Evolutionary conservation across 2,329 filamentous ascomycete species (phyloP).

Genomic region (Calonectria naviculata): DNA sequence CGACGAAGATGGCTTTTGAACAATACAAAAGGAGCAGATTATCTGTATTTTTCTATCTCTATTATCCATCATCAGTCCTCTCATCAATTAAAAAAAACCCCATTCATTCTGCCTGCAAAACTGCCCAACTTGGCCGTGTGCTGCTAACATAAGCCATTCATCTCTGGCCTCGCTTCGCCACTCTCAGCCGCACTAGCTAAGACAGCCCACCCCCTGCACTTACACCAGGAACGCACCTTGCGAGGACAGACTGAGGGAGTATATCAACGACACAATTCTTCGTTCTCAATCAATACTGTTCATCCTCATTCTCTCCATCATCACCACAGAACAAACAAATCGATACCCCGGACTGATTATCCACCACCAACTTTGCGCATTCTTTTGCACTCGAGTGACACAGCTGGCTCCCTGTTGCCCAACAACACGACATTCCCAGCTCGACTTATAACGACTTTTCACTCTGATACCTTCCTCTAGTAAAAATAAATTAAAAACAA

Average conservation of each 20-base stretch:
- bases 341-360: constrained; percentile 12
- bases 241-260: not conserved
- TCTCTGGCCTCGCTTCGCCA: constrained; percentile 14
- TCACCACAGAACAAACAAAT: not conserved
- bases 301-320: not conserved
- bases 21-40: not conserved
- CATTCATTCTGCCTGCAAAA: constrained; percentile 1
- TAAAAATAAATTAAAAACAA: not conserved
- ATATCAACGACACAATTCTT: constrained; percentile 5
- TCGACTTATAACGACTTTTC: not conserved
- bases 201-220: not conserved
- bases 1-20: not conserved
- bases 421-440: not conserved
- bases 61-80: not conserved
- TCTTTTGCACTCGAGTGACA: not conserved
- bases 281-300: not conserved
- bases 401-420: not conserved
- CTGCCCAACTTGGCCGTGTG: not conserved
- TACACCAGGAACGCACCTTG: not conserved
- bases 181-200: constrained; percentile 16
- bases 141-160: constrained; percentile 2
- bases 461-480: not conserved
- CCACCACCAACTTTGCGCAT: not conserved
- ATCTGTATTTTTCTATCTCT: not conserved
- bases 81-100: not conserved